Evolutionary conservation across 1,284 basidiomycete species (phyloP).

Genomic region (Cryptococcus sp.): DNA sequence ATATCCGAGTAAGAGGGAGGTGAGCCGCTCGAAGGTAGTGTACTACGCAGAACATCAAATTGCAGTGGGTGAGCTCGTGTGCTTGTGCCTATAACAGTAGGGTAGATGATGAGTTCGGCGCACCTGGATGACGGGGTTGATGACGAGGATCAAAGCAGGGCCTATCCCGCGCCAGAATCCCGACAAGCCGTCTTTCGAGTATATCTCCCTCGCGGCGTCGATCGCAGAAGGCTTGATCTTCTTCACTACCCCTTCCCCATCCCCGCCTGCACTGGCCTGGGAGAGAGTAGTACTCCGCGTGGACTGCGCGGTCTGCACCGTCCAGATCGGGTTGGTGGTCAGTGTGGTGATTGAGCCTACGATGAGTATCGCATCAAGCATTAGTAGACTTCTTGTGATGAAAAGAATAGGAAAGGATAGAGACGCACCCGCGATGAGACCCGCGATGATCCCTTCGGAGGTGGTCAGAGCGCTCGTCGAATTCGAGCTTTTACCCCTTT

Average conservation of each 20-base stretch:
- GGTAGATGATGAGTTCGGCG: constrained; percentile 9
- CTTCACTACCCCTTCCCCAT: constrained; percentile 15
- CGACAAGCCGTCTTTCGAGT: constrained; percentile 72
- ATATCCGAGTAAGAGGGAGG: constrained; percentile 35
- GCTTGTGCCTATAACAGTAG: background rate
- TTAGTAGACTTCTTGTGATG: background rate
- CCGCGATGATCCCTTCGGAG: constrained; percentile 84
- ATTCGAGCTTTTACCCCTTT: constrained; percentile 55
- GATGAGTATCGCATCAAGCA: background rate
- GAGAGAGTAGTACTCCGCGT: constrained; percentile 56
- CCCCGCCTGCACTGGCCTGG: constrained; percentile 1
- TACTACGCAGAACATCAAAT: constrained; percentile 55
- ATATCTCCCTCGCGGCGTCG: constrained; percentile 70
- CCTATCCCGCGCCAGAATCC: constrained; percentile 96
- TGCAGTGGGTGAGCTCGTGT: background rate
- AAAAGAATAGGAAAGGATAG: background rate
- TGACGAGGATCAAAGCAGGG: constrained; percentile 87
- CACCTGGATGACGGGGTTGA: constrained; percentile 85
- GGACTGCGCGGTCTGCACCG: constrained; percentile 89
- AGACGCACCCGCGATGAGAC: constrained; percentile 73
- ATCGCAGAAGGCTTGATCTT: constrained; percentile 63
- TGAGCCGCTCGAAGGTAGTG: constrained; percentile 79
- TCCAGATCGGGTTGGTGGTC: constrained; percentile 94
- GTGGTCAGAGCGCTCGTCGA: constrained; percentile 70
- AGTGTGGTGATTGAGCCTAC: constrained; percentile 86